phyloP scores from a whole-genome alignment of 78 protist genomes.

The Carpediemonas membranifera region DNA sequence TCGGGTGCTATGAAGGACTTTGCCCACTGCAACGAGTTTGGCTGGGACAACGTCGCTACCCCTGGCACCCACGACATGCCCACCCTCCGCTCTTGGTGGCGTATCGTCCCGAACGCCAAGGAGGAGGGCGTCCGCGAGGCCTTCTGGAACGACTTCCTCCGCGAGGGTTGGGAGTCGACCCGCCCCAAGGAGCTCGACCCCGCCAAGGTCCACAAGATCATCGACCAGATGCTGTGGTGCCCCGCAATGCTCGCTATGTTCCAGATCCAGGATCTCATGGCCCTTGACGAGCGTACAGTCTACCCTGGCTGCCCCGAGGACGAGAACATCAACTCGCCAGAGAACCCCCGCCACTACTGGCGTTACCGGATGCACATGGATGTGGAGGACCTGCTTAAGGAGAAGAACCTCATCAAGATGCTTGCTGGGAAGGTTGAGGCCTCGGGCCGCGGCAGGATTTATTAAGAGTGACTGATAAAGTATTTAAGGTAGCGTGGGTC shows the following conservation, averaged over 20 bases:
- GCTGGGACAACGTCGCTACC: slow-evolving; percentile 46
- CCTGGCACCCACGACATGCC: slow-evolving; percentile 60
- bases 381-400: slow-evolving; percentile 24
- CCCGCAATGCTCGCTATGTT: slow-evolving; percentile 46
- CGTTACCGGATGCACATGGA: slow-evolving; percentile 48
- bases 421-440: slow-evolving; percentile 4
- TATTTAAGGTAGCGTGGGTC: too few relatives aligned
- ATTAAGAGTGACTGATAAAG: too few relatives aligned
- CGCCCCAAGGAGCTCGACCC: neutral
- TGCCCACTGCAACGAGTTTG: slow-evolving; percentile 32
- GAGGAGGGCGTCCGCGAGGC: neutral
- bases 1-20: slow-evolving; percentile 12
- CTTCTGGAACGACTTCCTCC: too few relatives aligned
- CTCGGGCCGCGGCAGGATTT: too few relatives aligned
- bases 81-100: slow-evolving; percentile 57
- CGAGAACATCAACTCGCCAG: slow-evolving; percentile 56
- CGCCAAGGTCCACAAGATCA: slow-evolving; percentile 15
- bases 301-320: slow-evolving; percentile 23
- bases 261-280: slow-evolving; percentile 49
- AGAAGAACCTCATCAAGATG: neutral
- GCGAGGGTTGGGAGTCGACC: neutral
- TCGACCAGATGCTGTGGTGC: slow-evolving; percentile 40
- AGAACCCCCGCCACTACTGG: slow-evolving; percentile 56
- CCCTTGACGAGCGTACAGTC: slow-evolving; percentile 8
- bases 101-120: slow-evolving; percentile 12